Evolutionary conservation across 495 filamentous ascomycete genomes (phyloP).

Genomic region (Delitschia confertaspora): DNA sequence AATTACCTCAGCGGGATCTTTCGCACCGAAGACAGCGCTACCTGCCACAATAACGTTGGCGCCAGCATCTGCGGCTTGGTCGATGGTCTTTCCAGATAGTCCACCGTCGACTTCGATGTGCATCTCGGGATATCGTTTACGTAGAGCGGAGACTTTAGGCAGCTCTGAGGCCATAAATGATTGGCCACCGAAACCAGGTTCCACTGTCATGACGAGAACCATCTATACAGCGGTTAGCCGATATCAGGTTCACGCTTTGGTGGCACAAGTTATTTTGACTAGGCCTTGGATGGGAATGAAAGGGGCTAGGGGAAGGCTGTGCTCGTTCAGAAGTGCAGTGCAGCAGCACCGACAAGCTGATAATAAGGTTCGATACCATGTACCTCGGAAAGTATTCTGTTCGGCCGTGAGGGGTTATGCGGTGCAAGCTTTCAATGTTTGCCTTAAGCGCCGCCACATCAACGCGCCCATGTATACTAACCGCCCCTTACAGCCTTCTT

Average conservation of each 20-base stretch:
- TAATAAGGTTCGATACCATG: too few species aligned
- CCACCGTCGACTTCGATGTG: constrained; percentile 98
- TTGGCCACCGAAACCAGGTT: constrained; percentile 95
- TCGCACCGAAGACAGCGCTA: constrained; percentile 90
- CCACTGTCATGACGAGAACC: constrained; percentile 97
- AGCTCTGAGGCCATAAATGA: constrained; percentile 95
- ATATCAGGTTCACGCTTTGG: neutral
- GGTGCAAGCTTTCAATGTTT: constrained; percentile 1
- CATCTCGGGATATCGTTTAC: constrained; percentile 75
- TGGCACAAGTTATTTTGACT: neutral
- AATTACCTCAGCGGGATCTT: constrained; percentile 81
- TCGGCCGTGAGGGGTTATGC: too few species aligned
- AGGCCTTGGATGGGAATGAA: neutral
- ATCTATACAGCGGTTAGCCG: constrained; percentile 49
- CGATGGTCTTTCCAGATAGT: constrained; percentile 77
- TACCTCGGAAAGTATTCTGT: too few species aligned
- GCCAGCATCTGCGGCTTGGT: constrained; percentile 87
- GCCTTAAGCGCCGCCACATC: constrained; percentile 26
- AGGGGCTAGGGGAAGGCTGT: too few species aligned
- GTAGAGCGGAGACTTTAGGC: constrained; percentile 80
- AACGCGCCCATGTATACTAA: constrained; percentile 18
- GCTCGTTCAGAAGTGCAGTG: too few species aligned
- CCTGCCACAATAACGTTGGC: constrained; percentile 98
- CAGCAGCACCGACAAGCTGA: too few species aligned
- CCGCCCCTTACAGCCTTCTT: constrained; percentile 12